These are phyloP conservation scores for Eucalyptus fibrosa DNA, from an alignment of 345 rosid species.

Conservation along the genomic window DNA sequence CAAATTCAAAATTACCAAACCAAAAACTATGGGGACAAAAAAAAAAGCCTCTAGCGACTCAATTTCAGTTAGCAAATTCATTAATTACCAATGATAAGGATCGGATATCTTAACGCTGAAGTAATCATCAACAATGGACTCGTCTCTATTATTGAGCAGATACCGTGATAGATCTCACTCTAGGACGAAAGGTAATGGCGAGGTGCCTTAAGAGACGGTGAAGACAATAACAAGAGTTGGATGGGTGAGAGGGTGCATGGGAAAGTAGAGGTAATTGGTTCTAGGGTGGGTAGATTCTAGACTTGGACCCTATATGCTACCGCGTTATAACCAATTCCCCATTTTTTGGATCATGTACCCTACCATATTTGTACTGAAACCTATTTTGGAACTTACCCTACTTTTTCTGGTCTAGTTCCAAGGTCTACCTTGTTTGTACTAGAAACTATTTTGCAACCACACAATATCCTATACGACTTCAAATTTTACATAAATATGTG, in stretches of 20 bases:
- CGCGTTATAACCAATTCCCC: rapidly evolving
- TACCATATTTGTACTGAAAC: no score
- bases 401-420: no score
- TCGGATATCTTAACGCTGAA: constrained; percentile 60
- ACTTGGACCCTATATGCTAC: no score
- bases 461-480: no score
- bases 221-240: neutral
- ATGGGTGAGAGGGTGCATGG: no score
- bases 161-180: constrained; percentile 21
- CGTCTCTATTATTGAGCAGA: constrained; percentile 52
- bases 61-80: neutral
- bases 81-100: constrained; percentile 68
- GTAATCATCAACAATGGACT: constrained; percentile 56
- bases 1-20: neutral
- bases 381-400: no score
- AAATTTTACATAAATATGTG: no score
- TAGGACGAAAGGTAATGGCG: constrained; percentile 12
- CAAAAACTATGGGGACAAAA: neutral
- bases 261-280: neutral
- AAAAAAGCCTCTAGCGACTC: neutral
- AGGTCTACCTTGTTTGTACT: no score
- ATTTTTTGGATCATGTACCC: no score
- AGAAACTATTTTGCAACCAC: no score
- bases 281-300: rapidly evolving
- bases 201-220: neutral